Conservation (phyloP, 345 rosid genomes). For the Ricinus communis region DNA sequence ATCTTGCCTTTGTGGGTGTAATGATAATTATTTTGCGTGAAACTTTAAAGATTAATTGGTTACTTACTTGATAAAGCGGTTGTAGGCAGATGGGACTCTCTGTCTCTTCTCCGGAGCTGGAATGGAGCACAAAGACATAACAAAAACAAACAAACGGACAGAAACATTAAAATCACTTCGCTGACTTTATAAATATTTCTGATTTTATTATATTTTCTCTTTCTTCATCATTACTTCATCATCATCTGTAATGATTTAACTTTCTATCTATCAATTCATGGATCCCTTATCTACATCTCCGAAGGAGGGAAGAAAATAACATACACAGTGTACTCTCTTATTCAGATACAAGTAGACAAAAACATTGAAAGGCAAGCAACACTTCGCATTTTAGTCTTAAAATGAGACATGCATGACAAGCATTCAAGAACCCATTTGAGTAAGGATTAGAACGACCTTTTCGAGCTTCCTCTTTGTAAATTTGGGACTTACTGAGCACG, state of each 20-base stretch:
- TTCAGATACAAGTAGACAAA: background rate
- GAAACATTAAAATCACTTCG: conserved; percentile 40
- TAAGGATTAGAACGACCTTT: background rate
- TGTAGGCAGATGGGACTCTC: conserved; percentile 99
- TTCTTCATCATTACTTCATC: conserved; percentile 59
- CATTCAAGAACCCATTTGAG: background rate
- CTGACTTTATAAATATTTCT: conserved; percentile 34
- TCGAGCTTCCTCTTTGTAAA: background rate
- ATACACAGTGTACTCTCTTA: too few species aligned
- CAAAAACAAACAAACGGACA: conserved; percentile 48
- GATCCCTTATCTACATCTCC: conserved; percentile 40
- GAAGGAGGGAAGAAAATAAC: conserved; percentile 40
- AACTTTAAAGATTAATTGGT: too few species aligned
- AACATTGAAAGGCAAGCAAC: background rate
- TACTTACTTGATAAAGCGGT: conserved; percentile 98
- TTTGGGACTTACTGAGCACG: background rate
- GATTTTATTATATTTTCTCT: conserved; percentile 26
- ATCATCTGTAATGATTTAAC: conserved; percentile 36
- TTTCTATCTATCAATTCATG: conserved; percentile 32
- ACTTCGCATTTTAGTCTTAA: background rate
- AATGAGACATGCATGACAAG: conserved; percentile 8
- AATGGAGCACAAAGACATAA: conserved; percentile 41
- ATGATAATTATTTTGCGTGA: background rate
- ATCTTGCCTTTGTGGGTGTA: background rate
- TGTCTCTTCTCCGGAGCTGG: conserved; percentile 99